phyloP scores from a whole-genome alignment of 2,329 filamentous ascomycete genomes.

The Byssoonygena ceratinophila region DNA sequence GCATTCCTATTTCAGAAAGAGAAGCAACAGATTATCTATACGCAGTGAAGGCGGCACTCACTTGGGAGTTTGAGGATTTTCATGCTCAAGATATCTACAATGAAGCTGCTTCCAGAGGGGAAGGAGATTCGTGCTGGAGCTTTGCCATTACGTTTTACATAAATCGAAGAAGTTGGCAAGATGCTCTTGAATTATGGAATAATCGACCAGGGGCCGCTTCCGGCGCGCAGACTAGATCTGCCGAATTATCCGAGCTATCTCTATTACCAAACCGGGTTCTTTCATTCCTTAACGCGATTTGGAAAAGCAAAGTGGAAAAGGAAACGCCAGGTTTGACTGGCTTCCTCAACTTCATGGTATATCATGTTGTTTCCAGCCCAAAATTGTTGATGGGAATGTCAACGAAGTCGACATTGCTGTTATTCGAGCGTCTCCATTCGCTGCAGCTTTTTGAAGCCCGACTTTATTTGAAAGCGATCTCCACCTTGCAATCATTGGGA shows the following conservation, averaged over 20 bases:
- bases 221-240: neutral
- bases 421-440: slow-evolving; percentile 22
- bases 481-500: slow-evolving; percentile 23
- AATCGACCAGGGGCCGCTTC: slow-evolving; percentile 15
- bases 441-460: slow-evolving; percentile 20
- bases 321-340: neutral
- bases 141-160: slow-evolving; percentile 26
- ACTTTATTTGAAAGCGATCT: slow-evolving; percentile 26
- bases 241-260: slow-evolving; percentile 13
- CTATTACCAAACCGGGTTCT: slow-evolving; percentile 19
- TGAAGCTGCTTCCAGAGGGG: slow-evolving; percentile 26
- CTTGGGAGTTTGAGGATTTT: slow-evolving; percentile 29
- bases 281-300: slow-evolving; percentile 16
- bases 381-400: slow-evolving; percentile 22
- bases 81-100: slow-evolving; percentile 34
- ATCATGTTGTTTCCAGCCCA: slow-evolving; percentile 22
- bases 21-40: slow-evolving; percentile 37
- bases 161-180: slow-evolving; percentile 26
- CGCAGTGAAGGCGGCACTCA: slow-evolving; percentile 37
- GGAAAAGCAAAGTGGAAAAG: neutral
- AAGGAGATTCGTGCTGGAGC: slow-evolving; percentile 24
- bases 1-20: slow-evolving; percentile 30
- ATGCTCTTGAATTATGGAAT: slow-evolving; percentile 25
- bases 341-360: slow-evolving; percentile 22
- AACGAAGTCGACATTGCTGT: slow-evolving; percentile 25